Evolutionary conservation across 2,329 filamentous ascomycete genomes (phyloP).

Genomic region (Aspergillus melleus): DNA sequence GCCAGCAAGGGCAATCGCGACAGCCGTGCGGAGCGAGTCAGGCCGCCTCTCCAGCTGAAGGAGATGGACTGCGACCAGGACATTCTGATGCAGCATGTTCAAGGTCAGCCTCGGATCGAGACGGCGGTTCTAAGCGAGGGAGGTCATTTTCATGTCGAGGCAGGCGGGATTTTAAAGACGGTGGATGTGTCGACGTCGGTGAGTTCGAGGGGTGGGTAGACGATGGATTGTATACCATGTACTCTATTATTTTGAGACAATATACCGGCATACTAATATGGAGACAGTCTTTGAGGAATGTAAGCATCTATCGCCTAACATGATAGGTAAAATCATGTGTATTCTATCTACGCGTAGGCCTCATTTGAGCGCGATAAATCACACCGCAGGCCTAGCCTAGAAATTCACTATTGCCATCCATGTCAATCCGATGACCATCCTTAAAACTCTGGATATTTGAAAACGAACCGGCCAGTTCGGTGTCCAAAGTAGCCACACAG

Average conservation of each 20-base stretch:
- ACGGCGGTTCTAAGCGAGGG: conserved; percentile 25
- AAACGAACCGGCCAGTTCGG: too few species aligned
- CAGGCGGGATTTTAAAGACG: conserved; percentile 25
- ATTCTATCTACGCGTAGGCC: too few species aligned
- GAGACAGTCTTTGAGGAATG: too few species aligned
- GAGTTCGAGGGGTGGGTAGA: not conserved
- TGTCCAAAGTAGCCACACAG: too few species aligned
- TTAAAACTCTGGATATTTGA: too few species aligned
- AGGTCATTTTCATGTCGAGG: not conserved
- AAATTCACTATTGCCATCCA: too few species aligned
- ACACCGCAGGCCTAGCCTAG: too few species aligned
- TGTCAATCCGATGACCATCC: too few species aligned
- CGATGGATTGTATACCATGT: not conserved
- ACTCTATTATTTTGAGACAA: not conserved
- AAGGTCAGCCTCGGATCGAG: conserved; percentile 28
- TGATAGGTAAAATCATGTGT: too few species aligned
- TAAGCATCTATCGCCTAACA: too few species aligned
- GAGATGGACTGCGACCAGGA: conserved; percentile 27
- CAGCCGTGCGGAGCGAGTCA: conserved; percentile 17
- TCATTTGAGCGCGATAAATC: too few species aligned
- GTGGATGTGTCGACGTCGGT: conserved; percentile 28
- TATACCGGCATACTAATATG: not conserved
- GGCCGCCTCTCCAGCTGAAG: conserved; percentile 15
- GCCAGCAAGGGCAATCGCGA: conserved; percentile 21
- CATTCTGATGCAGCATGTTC: conserved; percentile 26